Conservation (phyloP, 1,284 basidiomycete genomes). For the Ceratorhiza oryzae-sativae region DNA sequence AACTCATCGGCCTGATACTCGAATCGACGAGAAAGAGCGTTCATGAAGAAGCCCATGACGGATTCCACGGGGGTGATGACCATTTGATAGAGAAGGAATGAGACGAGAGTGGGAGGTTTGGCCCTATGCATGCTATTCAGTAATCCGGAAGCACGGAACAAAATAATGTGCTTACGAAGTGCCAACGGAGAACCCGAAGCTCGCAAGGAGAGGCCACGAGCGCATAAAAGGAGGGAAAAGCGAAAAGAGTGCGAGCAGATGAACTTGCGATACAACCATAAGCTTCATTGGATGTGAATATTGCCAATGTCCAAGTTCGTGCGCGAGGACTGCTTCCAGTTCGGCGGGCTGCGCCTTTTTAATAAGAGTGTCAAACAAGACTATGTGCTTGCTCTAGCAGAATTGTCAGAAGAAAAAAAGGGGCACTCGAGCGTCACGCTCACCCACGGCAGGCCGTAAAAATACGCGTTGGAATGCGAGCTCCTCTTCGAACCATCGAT, state of each 20-base stretch:
- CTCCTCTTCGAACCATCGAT: constrained; percentile 97
- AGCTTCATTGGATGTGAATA: constrained; percentile 89
- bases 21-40: constrained; percentile 80
- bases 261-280: constrained; percentile 82
- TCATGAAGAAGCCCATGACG: constrained; percentile 76
- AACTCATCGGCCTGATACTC: constrained; percentile 92
- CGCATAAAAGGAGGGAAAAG: constrained; percentile 93
- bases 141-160: background rate
- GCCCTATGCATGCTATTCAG: constrained; percentile 46
- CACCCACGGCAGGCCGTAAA: constrained; percentile 93
- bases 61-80: constrained; percentile 85
- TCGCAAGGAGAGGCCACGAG: constrained; percentile 80
- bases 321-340: constrained; percentile 84
- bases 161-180: constrained; percentile 52
- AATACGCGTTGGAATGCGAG: constrained; percentile 94
- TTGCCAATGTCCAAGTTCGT: constrained; percentile 97
- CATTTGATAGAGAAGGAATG: constrained; percentile 90
- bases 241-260: constrained; percentile 85
- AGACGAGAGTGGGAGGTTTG: constrained; percentile 82
- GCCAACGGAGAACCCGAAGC: constrained; percentile 83
- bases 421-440: too few relatives aligned
- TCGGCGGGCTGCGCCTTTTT: constrained; percentile 87
- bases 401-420: background rate
- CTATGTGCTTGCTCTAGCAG: constrained; percentile 85
- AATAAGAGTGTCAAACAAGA: constrained; percentile 96